These are phyloP conservation scores for Arachnopeziza araneosa DNA, from an alignment of 2,329 filamentous ascomycete genomes.

Conservation along the genomic window DNA sequence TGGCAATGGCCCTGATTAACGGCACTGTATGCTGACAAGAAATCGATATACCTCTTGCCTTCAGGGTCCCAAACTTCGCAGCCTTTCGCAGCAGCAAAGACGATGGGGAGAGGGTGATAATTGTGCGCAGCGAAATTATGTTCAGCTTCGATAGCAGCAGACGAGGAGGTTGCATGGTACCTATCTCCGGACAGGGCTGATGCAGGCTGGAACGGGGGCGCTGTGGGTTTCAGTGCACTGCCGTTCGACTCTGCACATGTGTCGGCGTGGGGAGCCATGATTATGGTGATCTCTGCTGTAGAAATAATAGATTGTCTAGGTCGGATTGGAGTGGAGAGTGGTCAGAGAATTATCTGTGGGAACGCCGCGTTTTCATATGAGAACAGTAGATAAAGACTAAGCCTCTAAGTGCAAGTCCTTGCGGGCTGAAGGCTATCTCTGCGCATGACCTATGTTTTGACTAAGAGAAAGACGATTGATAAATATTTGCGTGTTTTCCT, in stretches of 20 bases:
- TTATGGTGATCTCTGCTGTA: not conserved
- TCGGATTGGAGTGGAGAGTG: not conserved
- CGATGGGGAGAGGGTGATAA: constrained; percentile 94
- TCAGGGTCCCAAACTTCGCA: constrained; percentile 96
- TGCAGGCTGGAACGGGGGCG: constrained; percentile 28
- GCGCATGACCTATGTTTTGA: not conserved
- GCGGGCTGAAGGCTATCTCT: not conserved
- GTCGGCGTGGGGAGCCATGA: not conserved
- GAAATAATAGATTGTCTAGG: not conserved
- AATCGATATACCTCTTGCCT: constrained; percentile 92
- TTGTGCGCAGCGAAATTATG: constrained; percentile 90
- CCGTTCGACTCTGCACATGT: not conserved
- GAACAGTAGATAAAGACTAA: not conserved
- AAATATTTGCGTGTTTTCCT: not conserved
- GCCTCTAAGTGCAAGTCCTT: not conserved
- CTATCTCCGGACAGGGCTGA: constrained; percentile 29
- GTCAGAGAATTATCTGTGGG: not conserved
- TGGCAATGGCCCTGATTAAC: constrained; percentile 99
- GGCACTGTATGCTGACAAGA: constrained; percentile 94
- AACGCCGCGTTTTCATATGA: not conserved
- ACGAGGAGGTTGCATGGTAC: constrained; percentile 73
- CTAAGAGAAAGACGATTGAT: not conserved
- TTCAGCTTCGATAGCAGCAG: constrained; percentile 74
- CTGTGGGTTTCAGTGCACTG: constrained; percentile 31
- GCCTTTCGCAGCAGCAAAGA: constrained; percentile 80